These are phyloP conservation scores for Stagonosporopsis tanaceti DNA, from an alignment of 2,329 filamentous ascomycete genomes.

Conservation along the genomic window DNA sequence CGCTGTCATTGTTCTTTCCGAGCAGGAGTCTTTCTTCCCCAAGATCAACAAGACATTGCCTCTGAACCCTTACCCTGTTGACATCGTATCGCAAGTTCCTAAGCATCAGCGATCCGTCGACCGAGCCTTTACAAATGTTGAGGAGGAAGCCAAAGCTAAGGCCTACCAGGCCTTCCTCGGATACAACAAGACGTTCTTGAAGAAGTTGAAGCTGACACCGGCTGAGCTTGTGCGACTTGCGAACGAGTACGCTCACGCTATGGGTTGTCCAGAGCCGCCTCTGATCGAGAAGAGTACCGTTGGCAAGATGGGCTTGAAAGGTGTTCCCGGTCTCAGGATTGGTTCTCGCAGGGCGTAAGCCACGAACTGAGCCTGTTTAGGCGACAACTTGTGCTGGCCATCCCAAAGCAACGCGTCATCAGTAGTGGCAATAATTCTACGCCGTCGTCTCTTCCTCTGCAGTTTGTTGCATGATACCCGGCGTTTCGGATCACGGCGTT, in stretches of 20 bases:
- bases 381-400: background rate
- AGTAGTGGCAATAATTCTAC: background rate
- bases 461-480: constrained; percentile 21
- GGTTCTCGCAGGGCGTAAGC: constrained; percentile 31
- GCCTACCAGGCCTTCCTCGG: constrained; percentile 59
- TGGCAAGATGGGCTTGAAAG: constrained; percentile 59
- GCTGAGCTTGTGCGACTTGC: constrained; percentile 52
- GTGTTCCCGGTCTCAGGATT: constrained; percentile 52
- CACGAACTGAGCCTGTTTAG: constrained; percentile 11
- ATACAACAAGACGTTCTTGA: constrained; percentile 56
- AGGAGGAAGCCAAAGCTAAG: constrained; percentile 52
- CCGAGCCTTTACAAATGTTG: constrained; percentile 47
- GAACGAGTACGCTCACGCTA: constrained; percentile 54
- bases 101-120: constrained; percentile 43
- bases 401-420: constrained; percentile 3
- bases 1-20: constrained; percentile 62
- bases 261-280: constrained; percentile 57
- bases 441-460: constrained; percentile 9
- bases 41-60: constrained; percentile 58
- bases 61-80: constrained; percentile 59
- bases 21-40: constrained; percentile 62
- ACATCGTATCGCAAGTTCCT: constrained; percentile 49
- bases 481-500: constrained; percentile 12
- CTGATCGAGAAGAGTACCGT: constrained; percentile 55
- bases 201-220: constrained; percentile 52